These are phyloP conservation scores for Acer campestre DNA, from an alignment of 345 rosid genomes.

Conservation along the genomic window DNA sequence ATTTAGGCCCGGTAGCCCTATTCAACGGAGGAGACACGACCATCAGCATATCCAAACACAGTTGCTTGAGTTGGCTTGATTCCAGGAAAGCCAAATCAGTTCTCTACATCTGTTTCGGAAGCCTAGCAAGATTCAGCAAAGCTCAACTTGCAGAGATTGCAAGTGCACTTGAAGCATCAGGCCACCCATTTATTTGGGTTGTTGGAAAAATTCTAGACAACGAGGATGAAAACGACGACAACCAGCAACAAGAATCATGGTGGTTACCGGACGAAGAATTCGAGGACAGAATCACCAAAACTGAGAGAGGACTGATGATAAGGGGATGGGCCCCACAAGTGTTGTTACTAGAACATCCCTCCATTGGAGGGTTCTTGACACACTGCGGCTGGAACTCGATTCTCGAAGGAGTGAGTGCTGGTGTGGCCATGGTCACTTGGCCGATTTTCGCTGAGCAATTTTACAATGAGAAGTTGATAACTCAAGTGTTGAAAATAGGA, in stretches of 20 bases:
- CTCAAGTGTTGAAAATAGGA: constrained; percentile 37
- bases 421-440: constrained; percentile 39
- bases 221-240: background rate
- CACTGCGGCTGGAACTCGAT: constrained; percentile 53
- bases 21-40: constrained; percentile 24
- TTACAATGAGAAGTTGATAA: constrained; percentile 39
- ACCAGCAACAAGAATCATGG: constrained; percentile 25
- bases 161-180: constrained; percentile 23
- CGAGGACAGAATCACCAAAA: constrained; percentile 19
- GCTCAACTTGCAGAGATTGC: constrained; percentile 25
- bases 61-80: constrained; percentile 35
- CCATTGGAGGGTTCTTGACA: constrained; percentile 39
- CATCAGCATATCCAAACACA: background rate
- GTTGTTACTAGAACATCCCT: constrained; percentile 35
- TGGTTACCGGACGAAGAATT: constrained; percentile 18
- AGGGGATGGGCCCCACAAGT: constrained; percentile 43
- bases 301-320: constrained; percentile 26
- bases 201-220: constrained; percentile 20
- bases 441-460: constrained; percentile 47
- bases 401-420: constrained; percentile 36
- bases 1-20: constrained; percentile 32
- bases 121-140: constrained; percentile 26
- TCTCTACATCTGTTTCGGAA: constrained; percentile 32
- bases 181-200: constrained; percentile 27
- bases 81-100: constrained; percentile 34